Evolutionary conservation across 805 yeast species (phyloP), one percentile per base, ranked within the genome.

Genomic region (Dipodascus albidus): DNA sequence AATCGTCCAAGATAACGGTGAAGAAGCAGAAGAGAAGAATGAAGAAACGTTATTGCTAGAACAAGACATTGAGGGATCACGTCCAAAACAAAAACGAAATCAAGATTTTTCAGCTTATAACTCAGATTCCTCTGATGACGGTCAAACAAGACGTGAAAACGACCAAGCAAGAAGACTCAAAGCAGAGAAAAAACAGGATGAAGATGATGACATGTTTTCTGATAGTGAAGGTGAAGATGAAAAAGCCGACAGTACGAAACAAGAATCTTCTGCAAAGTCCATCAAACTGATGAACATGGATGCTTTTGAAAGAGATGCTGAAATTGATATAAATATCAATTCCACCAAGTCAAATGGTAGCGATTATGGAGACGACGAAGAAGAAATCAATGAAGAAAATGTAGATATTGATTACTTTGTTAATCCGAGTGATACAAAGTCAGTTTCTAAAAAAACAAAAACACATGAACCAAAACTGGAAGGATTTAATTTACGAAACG

Each of bases 401-500:
- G 60, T 50, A 9, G 59, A 59, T 44, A 52, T 59, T 22, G 50
- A 53, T 33, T 58, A 60, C 44, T 60, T 57, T 38, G 56, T 56
- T 15, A 57, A 59, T 23, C 57, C 56, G 3, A 55, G 54, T 11
- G 54, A 23, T 31, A 47, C 51, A 3, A 22, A 23, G 14, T 47
- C 51, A 3, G 48, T 49, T 24, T 38, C 44, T 6, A 38, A 38
- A 38, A 14, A 19, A 38, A 47, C 49, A 23, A 47, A 47, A 47
- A 47, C 23, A 24, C 48, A 49, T 31, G 64, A 61, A 44, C 70
- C 82, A 1, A 75, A 76, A 55, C 55, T 85, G 1, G 90, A 85
- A 55, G 77, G 85, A 0, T 85, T 85, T 66, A 75, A 79, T 62
- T 64, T 85, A 48, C 65, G 74, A 22, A 70, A 77, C 19, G 91